Percentiles rank a stretch among this genome's conserved stretches.
phyloP scores from a whole-genome alignment of 1,139 yeast genomes.

The Yamadazyma dushanensis region DNA sequence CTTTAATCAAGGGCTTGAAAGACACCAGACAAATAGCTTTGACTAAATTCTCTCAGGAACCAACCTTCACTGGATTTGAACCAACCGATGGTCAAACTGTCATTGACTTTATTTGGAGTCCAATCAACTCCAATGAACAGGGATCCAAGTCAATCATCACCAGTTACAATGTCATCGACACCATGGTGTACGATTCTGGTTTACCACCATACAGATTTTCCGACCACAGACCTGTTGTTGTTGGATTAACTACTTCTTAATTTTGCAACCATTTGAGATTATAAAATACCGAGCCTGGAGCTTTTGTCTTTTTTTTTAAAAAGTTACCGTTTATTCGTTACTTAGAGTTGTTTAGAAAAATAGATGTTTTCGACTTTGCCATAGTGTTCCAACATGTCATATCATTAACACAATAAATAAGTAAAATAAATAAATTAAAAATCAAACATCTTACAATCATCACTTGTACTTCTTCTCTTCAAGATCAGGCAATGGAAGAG shows the following conservation, averaged over 20 bases:
- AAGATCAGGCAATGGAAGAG: constrained; percentile 36
- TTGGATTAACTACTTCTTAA: constrained; percentile 8
- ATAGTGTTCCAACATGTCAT: not conserved
- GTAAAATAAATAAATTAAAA: constrained; percentile 5
- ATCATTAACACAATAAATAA: constrained; percentile 4
- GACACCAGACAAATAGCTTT: constrained; percentile 24
- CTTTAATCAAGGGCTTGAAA: constrained; percentile 25
- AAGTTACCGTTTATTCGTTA: no score
- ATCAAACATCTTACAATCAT: not conserved
- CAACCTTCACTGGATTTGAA: constrained; percentile 44
- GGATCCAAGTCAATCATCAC: constrained; percentile 19
- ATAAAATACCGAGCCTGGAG: not conserved
- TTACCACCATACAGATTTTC: constrained; percentile 25
- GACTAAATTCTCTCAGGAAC: constrained; percentile 22
- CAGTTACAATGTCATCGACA: constrained; percentile 38
- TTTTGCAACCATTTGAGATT: no score
- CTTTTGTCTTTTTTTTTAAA: no score
- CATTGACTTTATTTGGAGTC: constrained; percentile 33
- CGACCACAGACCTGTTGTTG: constrained; percentile 47
- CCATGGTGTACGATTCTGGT: constrained; percentile 19
- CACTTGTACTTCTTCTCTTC: constrained; percentile 16
- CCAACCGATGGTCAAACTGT: constrained; percentile 22
- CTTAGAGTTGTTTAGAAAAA: no score
- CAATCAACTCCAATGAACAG: constrained; percentile 13
- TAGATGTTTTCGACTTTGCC: no score